Evolutionary conservation across 2,329 filamentous ascomycete species (phyloP).

Genomic region (Colletotrichum filicis): DNA sequence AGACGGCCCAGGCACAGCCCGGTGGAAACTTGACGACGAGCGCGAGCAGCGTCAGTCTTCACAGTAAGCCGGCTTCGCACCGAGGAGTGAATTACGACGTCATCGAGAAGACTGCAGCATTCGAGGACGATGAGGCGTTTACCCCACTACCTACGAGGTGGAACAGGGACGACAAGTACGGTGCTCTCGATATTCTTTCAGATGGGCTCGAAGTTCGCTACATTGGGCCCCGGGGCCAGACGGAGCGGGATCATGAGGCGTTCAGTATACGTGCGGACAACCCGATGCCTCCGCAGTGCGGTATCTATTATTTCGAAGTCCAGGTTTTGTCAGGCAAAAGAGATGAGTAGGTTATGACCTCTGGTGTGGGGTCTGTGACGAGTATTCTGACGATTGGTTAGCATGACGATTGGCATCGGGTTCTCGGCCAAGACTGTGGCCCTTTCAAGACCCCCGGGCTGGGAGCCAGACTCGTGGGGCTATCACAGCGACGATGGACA

Average conservation of each 20-base stretch:
- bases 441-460: conserved; percentile 69
- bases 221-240: conserved; percentile 55
- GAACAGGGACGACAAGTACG: conserved; percentile 82
- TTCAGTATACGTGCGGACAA: conserved; percentile 85
- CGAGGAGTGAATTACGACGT: conserved; percentile 86
- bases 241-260: conserved; percentile 76
- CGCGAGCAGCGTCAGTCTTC: conserved; percentile 60
- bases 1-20: conserved; percentile 53
- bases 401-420: conserved; percentile 71
- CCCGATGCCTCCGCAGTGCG: conserved; percentile 88
- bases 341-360: conserved; percentile 61
- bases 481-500: conserved; percentile 77
- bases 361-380: not conserved
- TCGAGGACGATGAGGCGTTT: conserved; percentile 68
- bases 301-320: conserved; percentile 94
- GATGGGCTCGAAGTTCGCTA: conserved; percentile 80
- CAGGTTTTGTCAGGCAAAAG: conserved; percentile 60
- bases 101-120: conserved; percentile 76
- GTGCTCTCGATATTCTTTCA: conserved; percentile 77
- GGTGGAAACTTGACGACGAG: conserved; percentile 64
- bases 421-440: conserved; percentile 66
- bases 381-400: conserved; percentile 41
- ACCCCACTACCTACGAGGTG: conserved; percentile 82
- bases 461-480: conserved; percentile 76
- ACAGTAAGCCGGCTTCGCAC: conserved; percentile 70